phyloP scores from a whole-genome alignment of 2,329 filamentous ascomycete genomes.

The Ramichloridium luteum region DNA sequence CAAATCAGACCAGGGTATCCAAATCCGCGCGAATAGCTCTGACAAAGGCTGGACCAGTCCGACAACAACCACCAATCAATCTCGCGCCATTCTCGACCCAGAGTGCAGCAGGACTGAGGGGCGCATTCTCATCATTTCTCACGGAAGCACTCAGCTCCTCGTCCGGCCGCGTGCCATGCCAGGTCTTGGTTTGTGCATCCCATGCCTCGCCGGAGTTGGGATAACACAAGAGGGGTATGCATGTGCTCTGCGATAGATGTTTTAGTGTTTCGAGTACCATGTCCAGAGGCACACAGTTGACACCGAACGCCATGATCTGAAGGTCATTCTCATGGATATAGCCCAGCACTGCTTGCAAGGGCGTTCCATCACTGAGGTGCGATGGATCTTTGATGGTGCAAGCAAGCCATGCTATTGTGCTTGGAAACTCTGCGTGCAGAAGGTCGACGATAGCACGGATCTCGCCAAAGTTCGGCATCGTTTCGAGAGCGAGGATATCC shows the following conservation, averaged over 20 bases:
- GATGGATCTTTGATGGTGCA: slow-evolving; percentile 29
- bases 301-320: slow-evolving; percentile 31
- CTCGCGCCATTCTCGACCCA: slow-evolving; percentile 29
- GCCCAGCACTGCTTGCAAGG: slow-evolving; percentile 22
- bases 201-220: slow-evolving; percentile 38
- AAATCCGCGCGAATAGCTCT: slow-evolving; percentile 6
- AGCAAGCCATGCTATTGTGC: slow-evolving; percentile 29
- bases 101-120: slow-evolving; percentile 2
- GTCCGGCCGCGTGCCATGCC: slow-evolving; percentile 17
- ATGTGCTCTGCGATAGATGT: slow-evolving; percentile 21
- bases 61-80: slow-evolving; percentile 37
- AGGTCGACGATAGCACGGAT: slow-evolving; percentile 29
- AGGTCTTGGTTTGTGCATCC: slow-evolving; percentile 29
- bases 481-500: slow-evolving; percentile 35
- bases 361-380: slow-evolving; percentile 32
- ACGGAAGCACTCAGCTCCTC: slow-evolving; percentile 21
- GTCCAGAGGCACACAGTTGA: slow-evolving; percentile 33
- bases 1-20: too few relatives aligned
- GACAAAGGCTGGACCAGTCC: slow-evolving; percentile 27
- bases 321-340: slow-evolving; percentile 19
- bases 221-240: slow-evolving; percentile 27
- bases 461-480: slow-evolving; percentile 32
- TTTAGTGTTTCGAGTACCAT: slow-evolving; percentile 25
- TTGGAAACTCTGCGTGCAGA: slow-evolving; percentile 27
- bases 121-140: slow-evolving; percentile 4